Conservation (phyloP, 2,329 filamentous ascomycete genomes). For the Nothophoma quercina region DNA sequence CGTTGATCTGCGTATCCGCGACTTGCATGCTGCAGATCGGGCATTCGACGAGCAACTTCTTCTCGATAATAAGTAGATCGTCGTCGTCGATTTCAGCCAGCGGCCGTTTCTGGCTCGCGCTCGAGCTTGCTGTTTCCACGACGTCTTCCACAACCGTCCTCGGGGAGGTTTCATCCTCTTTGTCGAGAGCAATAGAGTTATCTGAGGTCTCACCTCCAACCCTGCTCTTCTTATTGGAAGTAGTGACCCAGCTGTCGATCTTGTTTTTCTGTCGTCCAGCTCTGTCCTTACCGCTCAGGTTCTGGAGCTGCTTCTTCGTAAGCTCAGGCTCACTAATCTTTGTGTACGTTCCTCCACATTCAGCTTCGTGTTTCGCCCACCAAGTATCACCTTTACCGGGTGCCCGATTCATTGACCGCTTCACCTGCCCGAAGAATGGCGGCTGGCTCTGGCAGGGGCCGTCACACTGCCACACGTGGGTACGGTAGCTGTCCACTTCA, state of each 20-base stretch:
- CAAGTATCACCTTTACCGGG: constrained; percentile 53
- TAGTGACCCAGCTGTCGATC: constrained; percentile 51
- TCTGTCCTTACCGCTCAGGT: constrained; percentile 50
- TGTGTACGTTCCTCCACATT: constrained; percentile 53
- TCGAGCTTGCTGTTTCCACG: constrained; percentile 1
- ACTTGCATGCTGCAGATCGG: constrained; percentile 49
- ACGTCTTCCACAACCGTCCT: constrained; percentile 9
- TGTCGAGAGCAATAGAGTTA: constrained; percentile 9
- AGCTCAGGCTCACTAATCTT: constrained; percentile 54
- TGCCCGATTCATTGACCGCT: constrained; percentile 56
- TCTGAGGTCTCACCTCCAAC: constrained; percentile 23
- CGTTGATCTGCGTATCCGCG: constrained; percentile 47
- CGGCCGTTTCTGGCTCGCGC: constrained; percentile 31
- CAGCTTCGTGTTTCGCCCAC: constrained; percentile 50
- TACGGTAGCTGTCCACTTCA: constrained; percentile 56
- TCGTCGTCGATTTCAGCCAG: constrained; percentile 19
- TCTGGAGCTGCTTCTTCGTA: constrained; percentile 52
- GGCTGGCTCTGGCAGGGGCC: constrained; percentile 49
- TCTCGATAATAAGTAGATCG: constrained; percentile 17
- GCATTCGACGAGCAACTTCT: constrained; percentile 44
- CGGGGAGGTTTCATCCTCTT: constrained; percentile 24
- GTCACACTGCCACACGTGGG: constrained; percentile 55
- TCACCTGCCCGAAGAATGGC: constrained; percentile 55
- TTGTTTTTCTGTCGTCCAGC: constrained; percentile 56
- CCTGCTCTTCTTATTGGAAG: constrained; percentile 20